Evolutionary conservation across 306 rosid genomes (phyloP).

Genomic region (Calophaca sinica): DNA sequence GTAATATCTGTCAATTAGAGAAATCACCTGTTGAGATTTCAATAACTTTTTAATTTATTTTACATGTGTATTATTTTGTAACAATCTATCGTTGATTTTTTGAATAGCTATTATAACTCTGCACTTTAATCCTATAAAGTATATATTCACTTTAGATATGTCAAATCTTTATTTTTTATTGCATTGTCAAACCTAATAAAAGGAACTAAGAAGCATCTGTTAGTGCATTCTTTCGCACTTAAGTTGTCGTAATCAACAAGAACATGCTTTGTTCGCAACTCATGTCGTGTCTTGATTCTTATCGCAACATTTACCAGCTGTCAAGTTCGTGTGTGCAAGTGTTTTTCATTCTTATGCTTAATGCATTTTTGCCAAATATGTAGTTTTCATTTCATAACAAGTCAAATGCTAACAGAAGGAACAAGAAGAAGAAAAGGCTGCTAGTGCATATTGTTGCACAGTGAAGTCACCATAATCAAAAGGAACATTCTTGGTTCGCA

Average conservation of each 20-base stretch:
- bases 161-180: slow-evolving; percentile 3
- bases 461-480: slow-evolving; percentile 38
- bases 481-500: slow-evolving; percentile 40
- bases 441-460: slow-evolving; percentile 12
- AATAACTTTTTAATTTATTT: too few relatives aligned
- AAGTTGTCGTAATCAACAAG: slow-evolving; percentile 24
- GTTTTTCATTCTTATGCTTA: neutral
- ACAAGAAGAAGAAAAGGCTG: slow-evolving; percentile 13
- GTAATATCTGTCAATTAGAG: too few relatives aligned
- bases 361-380: neutral
- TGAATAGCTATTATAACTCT: neutral
- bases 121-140: slow-evolving; percentile 20
- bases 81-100: too few relatives aligned
- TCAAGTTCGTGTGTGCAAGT: slow-evolving; percentile 14
- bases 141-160: neutral
- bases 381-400: slow-evolving; percentile 36
- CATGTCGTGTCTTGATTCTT: slow-evolving; percentile 30
- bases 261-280: slow-evolving; percentile 39
- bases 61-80: too few relatives aligned
- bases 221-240: slow-evolving; percentile 36
- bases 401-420: slow-evolving; percentile 28
- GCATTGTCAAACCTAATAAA: slow-evolving; percentile 37
- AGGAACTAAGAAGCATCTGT: slow-evolving; percentile 13
- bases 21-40: too few relatives aligned
- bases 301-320: slow-evolving; percentile 22